phyloP scores from a whole-genome alignment of 208 protist species.

The Tritrichomonas musculus region DNA sequence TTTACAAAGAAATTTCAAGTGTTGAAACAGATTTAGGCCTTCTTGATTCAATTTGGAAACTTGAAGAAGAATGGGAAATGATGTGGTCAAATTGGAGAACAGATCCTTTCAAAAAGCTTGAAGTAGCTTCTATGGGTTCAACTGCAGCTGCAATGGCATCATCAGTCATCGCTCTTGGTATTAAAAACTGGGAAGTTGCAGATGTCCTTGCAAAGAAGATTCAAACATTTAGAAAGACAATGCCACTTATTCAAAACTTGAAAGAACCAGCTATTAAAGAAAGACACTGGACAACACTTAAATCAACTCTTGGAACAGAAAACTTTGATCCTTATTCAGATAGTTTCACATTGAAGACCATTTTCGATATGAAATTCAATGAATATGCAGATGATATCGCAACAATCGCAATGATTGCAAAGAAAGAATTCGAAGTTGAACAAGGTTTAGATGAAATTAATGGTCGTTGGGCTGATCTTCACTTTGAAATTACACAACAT shows the following conservation, averaged over 20 bases:
- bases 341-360: constrained; percentile 76
- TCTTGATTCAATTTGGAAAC: not conserved
- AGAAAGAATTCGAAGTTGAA: constrained; percentile 82
- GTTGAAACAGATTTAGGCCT: constrained; percentile 25
- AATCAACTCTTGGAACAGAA: constrained; percentile 41
- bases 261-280: constrained; percentile 64
- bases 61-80: constrained; percentile 15
- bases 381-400: constrained; percentile 76
- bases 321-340: constrained; percentile 74
- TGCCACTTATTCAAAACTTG: constrained; percentile 88
- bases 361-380: constrained; percentile 82
- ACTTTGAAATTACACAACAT: constrained; percentile 55
- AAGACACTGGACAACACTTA: constrained; percentile 57
- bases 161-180: not conserved
- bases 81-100: not conserved
- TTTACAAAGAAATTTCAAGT: constrained; percentile 30
- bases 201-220: constrained; percentile 66
- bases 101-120: not conserved
- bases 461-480: constrained; percentile 71
- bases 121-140: constrained; percentile 1
- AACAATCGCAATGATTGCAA: constrained; percentile 74
- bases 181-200: constrained; percentile 18
- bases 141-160: not conserved
- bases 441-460: constrained; percentile 74
- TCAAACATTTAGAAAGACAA: constrained; percentile 78